Base-by-base conservation (phyloP, 2,329 filamentous ascomycete species). In the Exophiala bonariae region DNA sequence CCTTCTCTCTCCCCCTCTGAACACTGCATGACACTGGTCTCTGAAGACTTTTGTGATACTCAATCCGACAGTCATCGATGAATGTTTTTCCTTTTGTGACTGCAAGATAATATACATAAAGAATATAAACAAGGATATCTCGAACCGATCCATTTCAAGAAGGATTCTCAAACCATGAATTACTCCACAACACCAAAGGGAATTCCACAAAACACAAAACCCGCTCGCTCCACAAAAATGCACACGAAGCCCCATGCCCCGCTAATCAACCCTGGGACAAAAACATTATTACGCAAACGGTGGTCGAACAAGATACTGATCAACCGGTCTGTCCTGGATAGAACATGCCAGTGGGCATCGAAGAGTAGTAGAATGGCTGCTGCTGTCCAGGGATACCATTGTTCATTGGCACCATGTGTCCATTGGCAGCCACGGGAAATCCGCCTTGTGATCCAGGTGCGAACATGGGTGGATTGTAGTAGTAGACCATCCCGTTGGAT, bases 401-500 rank as follows among this genome's bases (percentile, higher is more conserved):
- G 53, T 83, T 84, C 80, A 91, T 89, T 34, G 83, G 83, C 51
- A 85, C 75, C 36, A 83, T 75, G 34, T 77, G 80, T 17, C 73
- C 73, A 46, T 70, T 64, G 34, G 69, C 68, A 35, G 77, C 71
- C 41, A 78, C 72, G 8, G 77, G 70, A 59, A 83, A 88, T 46
- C 71, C 71, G 33, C 60, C 60, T 41, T 49, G 49, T 23, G 44
- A 31, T 22, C 65, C 60, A 16, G 81, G 31, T 8, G 42, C n/a
- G 28, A 37, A 49, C 41, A 50, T 48, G n/a, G 83, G 78, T 6
- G 88, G 79, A 62, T 95, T 87, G 61, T 90, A 91, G 65, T 96
- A 99, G 67, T 95, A 97, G 1, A 96, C 90, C 80, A 95, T 97
- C 52, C 93, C 93, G 59, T 96, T 95, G 55, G 85, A 84, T 71